Percentiles rank a stretch among this genome's conserved stretches.
Conservation (phyloP, 768 basidiomycete genomes). For the Boletus sp. region DNA sequence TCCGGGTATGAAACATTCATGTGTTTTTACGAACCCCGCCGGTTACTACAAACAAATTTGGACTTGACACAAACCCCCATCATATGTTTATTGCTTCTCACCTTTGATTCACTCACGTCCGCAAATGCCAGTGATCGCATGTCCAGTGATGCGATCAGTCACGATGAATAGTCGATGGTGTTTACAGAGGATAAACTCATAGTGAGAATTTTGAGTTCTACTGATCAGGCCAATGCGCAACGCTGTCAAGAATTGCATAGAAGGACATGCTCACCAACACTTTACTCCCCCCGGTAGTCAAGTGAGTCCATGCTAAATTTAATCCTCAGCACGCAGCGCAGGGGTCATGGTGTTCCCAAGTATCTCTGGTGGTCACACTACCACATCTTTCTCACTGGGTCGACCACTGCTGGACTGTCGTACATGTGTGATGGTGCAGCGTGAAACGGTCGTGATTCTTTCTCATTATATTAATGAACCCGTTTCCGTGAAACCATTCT, state of each 20-base stretch:
- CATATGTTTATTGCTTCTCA: not conserved
- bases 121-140: not conserved
- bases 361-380: not conserved
- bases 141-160: not conserved
- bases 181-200: no score
- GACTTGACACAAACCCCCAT: not conserved
- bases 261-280: not conserved
- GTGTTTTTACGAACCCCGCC: constrained; percentile 20
- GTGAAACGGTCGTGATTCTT: not conserved
- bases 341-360: not conserved
- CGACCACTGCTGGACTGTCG: not conserved
- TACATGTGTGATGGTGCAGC: not conserved
- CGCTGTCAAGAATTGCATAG: not conserved
- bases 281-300: not conserved
- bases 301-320: not conserved
- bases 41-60: not conserved
- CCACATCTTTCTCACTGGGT: not conserved
- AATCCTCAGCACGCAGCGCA: not conserved
- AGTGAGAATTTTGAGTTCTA: no score
- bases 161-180: not conserved
- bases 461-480: not conserved
- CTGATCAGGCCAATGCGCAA: not conserved
- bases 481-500: not conserved
- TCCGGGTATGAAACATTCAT: constrained; percentile 16
- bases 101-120: not conserved